Base-by-base conservation (phyloP, 371 early-diverging fungal genomes). In the Actinomortierella wolfii region DNA sequence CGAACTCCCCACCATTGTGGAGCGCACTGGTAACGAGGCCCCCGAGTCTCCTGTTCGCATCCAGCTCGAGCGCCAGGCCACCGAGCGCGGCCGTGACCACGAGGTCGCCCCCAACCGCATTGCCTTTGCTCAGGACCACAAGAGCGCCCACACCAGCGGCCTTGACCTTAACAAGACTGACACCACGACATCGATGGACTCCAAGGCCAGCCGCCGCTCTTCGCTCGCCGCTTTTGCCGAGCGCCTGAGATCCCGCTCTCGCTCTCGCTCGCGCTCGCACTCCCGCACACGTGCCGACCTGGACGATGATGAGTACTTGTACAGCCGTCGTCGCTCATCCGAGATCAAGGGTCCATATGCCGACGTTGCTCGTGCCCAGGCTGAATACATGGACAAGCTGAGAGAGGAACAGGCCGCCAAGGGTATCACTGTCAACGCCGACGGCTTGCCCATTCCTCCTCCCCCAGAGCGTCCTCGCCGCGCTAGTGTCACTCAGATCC, bases 341-440 rank as follows among this genome's bases (percentile, higher is more conserved):
- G 67, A 67, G 9, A 46, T 60, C 42, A 48, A 50, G 26, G 67
- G 57, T 11, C 71, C 66, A n/a, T 65, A 65, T 29, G 62, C 44
- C 1, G 71, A 71, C 20, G 57, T 69, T n/a, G 51, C 52, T 23
- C 46, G 54, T 20, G 71, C 71, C 23, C 71, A 71, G 48, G 46
- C 54, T 14, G 14, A 59, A 11, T 69, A 39, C 26, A 69, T 64
- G 57, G 60, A 56, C 3, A 59, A 57, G 50, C 20, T 69, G 24
- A 24, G 70, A n/a, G 61, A 51, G 47, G 60, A 64, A 34, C 64
- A 60, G 18, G 50, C 51, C 26, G 15, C 42, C 13, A 56, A 57
- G 17, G 47, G 53, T 23, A 50, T 69, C 50, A 64, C 42, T 13
- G 23, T 47, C 14, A 69, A 64, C 28, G 39, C 41, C 3, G 70